Evolutionary conservation across 495 filamentous ascomycete species (phyloP).

Genomic region (Staphylotrichum tortipilum): DNA sequence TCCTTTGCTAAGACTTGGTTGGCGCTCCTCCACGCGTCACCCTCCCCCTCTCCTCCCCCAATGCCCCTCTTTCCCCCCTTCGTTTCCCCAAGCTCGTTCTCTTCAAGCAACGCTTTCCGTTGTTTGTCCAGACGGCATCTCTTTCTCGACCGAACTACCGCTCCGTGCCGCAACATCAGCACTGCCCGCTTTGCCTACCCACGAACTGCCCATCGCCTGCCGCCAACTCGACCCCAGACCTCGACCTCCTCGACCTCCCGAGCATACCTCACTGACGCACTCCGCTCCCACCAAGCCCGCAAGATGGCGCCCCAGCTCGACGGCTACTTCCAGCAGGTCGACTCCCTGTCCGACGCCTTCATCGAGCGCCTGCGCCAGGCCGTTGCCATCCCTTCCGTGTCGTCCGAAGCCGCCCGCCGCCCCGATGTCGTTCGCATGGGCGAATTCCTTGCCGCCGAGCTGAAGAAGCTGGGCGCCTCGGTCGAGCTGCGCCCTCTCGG

Average conservation of each 20-base stretch:
- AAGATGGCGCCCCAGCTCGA: conserved; percentile 82
- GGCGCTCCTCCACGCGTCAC: background rate
- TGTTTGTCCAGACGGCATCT: conserved; percentile 1
- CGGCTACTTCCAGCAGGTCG: conserved; percentile 82
- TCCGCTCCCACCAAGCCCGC: conserved; percentile 43
- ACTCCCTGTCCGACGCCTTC: conserved; percentile 68
- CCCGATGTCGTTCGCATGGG: conserved; percentile 95
- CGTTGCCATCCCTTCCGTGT: conserved; percentile 93
- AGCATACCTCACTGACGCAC: conserved; percentile 38
- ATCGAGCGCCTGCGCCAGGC: conserved; percentile 87
- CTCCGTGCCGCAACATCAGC: background rate
- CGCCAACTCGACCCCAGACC: background rate
- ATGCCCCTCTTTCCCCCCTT: conserved; percentile 15
- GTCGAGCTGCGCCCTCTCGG: conserved; percentile 79
- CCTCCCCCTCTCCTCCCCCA: background rate
- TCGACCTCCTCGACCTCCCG: conserved; percentile 8
- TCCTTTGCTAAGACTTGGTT: background rate
- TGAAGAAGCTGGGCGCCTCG: conserved; percentile 71
- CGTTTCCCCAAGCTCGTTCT: background rate
- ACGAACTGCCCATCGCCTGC: background rate
- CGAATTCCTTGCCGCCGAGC: conserved; percentile 75
- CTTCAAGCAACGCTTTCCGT: background rate
- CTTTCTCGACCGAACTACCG: background rate
- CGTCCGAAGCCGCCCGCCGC: conserved; percentile 78
- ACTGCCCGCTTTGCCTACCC: background rate